Percentiles rank a stretch among this genome's conserved stretches.
Conservation (phyloP, 441 rosid species). For the California macrophylla region DNA sequence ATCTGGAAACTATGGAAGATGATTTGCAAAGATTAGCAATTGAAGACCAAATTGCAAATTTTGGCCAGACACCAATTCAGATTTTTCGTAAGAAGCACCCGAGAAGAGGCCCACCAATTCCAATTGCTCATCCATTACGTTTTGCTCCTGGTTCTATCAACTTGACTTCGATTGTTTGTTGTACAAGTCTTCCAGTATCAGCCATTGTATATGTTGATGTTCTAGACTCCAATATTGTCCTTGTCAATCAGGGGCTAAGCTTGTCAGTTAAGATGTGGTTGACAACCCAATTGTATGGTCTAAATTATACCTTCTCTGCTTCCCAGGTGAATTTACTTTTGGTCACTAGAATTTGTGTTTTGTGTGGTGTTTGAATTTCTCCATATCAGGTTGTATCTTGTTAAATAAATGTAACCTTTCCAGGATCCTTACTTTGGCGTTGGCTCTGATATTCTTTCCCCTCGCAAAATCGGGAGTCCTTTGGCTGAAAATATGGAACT, state of each 20-base stretch:
- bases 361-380: background rate
- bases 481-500: constrained; percentile 71
- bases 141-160: constrained; percentile 90
- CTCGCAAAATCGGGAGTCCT: constrained; percentile 83
- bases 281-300: constrained; percentile 91
- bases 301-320: constrained; percentile 88
- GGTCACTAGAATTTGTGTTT: background rate
- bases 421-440: constrained; percentile 96
- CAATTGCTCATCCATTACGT: constrained; percentile 84
- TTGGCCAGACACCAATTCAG: constrained; percentile 98
- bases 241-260: constrained; percentile 82
- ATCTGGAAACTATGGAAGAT: constrained; percentile 83
- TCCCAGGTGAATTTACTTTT: constrained; percentile 45
- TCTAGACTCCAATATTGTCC: constrained; percentile 70
- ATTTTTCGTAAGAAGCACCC: constrained; percentile 94
- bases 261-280: constrained; percentile 92
- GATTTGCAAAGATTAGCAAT: constrained; percentile 93
- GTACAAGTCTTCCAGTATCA: constrained; percentile 51
- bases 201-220: constrained; percentile 63
- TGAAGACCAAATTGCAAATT: constrained; percentile 97
- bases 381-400: background rate
- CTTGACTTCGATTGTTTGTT: constrained; percentile 61
- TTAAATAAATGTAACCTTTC: constrained; percentile 14
- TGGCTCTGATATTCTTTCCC: constrained; percentile 88
- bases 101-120: constrained; percentile 95